Evolutionary conservation across 2,329 filamentous ascomycete genomes (phyloP), one percentile per base, ranked within the genome.

Genomic region (Paradendryphiella salina): DNA sequence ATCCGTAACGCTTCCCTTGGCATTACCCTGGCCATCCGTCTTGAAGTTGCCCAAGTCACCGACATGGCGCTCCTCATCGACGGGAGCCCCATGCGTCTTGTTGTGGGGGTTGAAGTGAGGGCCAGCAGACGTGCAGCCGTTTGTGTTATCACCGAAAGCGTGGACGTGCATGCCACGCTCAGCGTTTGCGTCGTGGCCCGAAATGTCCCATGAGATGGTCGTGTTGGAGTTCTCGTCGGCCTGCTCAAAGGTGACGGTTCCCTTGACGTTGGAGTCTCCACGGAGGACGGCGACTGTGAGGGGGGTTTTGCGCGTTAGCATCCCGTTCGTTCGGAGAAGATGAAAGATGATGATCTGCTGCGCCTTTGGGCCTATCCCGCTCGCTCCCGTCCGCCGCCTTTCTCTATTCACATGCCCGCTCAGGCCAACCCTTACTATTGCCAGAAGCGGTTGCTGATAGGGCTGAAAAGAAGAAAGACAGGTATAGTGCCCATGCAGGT

Each of bases 81-180:
- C 73, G 66, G 90, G 94, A 72, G 88, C 89, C 73, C 94, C 94
- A 82, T 99, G 94, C 67, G 83, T 87, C 85, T 96, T 96, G 82
- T 82, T 80, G 80, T 88, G 84, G 66, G 94, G 94, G 87, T 99
- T 99, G 88, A 96, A 99, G 83, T 99, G 94, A 78, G 94, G 93
- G 46, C 94, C 94, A 64, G 94, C 94, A 64, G 89, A 96, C 64
- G 93, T 97, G 89, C 94, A 99, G 77, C 94, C 94, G 80, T 99
- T 99, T 83, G 94, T 97, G 85, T 97, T 97, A 85, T 97, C 94
- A 76, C 94, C 94, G 73, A 96, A 99, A 77, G 94, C 90, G 83
- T 99, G 94, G 73, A 99, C 87, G 84, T 99, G 94, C 84, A 97
- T 91, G 78, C 90, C 94, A 79, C 94, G 93, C 86, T 96, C 85